phyloP scores from a whole-genome alignment of 2,329 filamentous ascomycete species.

The Penicillium sp. region DNA sequence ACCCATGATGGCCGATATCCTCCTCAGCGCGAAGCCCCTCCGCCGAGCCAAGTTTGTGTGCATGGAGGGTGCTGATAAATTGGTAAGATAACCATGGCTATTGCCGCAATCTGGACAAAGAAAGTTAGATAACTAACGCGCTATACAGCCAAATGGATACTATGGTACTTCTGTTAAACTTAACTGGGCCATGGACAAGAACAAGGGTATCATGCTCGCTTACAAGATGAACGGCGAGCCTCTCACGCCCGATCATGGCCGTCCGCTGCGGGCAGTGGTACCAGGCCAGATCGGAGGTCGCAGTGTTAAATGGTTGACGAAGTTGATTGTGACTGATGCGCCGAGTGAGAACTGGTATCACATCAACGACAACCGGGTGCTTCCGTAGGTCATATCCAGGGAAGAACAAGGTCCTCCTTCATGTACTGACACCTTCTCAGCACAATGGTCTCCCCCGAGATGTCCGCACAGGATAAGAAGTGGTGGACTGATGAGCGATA shows the following conservation, averaged over 20 bases:
- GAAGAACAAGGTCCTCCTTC: too few relatives aligned
- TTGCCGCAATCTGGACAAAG: not conserved
- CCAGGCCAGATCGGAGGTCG: constrained; percentile 90
- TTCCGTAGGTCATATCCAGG: constrained; percentile 58
- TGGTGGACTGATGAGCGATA: constrained; percentile 90
- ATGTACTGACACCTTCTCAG: constrained; percentile 30
- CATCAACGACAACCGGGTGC: constrained; percentile 86
- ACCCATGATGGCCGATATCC: constrained; percentile 70
- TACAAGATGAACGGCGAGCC: constrained; percentile 88
- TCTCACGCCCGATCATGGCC: constrained; percentile 81
- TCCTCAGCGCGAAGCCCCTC: constrained; percentile 67
- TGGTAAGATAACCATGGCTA: constrained; percentile 46
- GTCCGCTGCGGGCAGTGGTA: constrained; percentile 78
- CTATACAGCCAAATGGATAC: constrained; percentile 70
- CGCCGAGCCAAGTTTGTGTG: constrained; percentile 78
- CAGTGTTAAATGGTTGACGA: constrained; percentile 91
- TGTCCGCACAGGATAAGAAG: constrained; percentile 69
- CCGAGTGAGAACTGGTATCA: constrained; percentile 96
- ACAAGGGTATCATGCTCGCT: constrained; percentile 81
- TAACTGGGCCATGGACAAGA: constrained; percentile 83
- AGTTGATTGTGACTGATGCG: constrained; percentile 71
- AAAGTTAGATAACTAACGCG: constrained; percentile 6
- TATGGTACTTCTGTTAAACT: constrained; percentile 88
- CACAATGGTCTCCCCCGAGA: constrained; percentile 81
- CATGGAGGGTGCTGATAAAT: constrained; percentile 85